Base-by-base conservation (phyloP, 441 rosid genomes). In the Sinapis alba region DNA sequence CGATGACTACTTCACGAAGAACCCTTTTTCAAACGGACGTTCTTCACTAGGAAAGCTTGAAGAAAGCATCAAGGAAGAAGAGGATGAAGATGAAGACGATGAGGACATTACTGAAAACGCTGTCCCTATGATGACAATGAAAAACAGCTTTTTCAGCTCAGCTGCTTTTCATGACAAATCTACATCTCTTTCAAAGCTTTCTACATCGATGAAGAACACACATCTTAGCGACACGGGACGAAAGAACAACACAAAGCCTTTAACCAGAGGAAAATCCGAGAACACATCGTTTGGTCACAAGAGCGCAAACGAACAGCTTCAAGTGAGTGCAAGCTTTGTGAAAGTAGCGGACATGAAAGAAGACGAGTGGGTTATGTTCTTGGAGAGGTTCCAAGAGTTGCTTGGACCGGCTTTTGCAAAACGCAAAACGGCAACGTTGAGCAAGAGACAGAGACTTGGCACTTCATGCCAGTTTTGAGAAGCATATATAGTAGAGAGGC, bases 401-500 rank as follows among this genome's bases (percentile, higher is more conserved):
- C 87, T 95, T 62, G 28, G 53, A 53, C 94, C 93, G 6, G 97
- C 92, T 62, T 90, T 93, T 20, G 89, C 78, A 0, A 86, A 82
- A 58, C 89, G 97, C 28, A 93, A 93, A 78, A 88, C 90, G 0
- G 81, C 85, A 21, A 82, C 89, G 15, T 7, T 82, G 71, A 90
- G 92, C 62, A 93, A 85, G 89, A 89, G 84, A 78, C 98, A 89
- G 92, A 93, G 98, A 91, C 96, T 95, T 4, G 99, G 99, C 50
- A 93, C 98, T 58, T 95, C 99, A 6, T 93, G 99, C 92, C 97
- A 91, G 92, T 93, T 95, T 91, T 93, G 96, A 91, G 68, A 60
- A 18, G 67, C 30, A 68, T 47, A 77, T 59, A 73, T 36, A 50
- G 12, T 50, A n/a, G 70, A 76, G 59, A 45, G 58, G 59, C 63